Evolutionary conservation across 306 rosid genomes (phyloP), one percentile per base, ranked within the genome.

Genomic region (Lotus japonicus): DNA sequence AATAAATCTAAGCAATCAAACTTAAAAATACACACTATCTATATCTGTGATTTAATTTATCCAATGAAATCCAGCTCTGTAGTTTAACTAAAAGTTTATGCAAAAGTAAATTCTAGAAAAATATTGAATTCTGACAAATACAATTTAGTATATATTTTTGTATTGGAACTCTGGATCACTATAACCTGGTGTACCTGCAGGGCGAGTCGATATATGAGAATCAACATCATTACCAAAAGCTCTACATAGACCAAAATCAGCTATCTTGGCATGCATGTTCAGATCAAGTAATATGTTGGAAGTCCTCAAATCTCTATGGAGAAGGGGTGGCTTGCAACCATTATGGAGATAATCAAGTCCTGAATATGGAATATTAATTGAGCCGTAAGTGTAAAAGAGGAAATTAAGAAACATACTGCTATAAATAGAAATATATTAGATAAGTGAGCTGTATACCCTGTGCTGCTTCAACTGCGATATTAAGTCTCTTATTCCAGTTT

Each of bases 301-400:
- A 12, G 86, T 23, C 44, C 83, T 88, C 60, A 88, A 63, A 68
- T 85, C 84, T 77, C 85, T 88, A 15, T 88, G 87, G 3, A 85
- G 2, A 17, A 80, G 39, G 18, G 70, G 18, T 16, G 79, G 75
- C 33, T 53, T 67, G 50, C 79, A 75, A 2, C 84, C 84, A 75
- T 79, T 79, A 66, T 79, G 86, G 5, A 83, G 46, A 72, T 83
- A 79, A 1, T 79, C 79, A 6, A 82, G 10, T 39, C 84, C 84
- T 75, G 58, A 35, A 62, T 36, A 48, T 19, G 6, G 19, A 57
- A 16, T 3, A 6, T 2, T 36, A n/a, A 1, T 23, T 23, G 3
- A 23, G 28, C 28, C 1, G 0, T 7, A 35, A 26, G 3, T 14
- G 5, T 18, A 44, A 5, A 17, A 13, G 2, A 9, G 3, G 9